Evolutionary conservation across 2,329 filamentous ascomycete species (phyloP), one percentile per base, ranked within the genome.

Genomic region (Aspergillus caelatus): DNA sequence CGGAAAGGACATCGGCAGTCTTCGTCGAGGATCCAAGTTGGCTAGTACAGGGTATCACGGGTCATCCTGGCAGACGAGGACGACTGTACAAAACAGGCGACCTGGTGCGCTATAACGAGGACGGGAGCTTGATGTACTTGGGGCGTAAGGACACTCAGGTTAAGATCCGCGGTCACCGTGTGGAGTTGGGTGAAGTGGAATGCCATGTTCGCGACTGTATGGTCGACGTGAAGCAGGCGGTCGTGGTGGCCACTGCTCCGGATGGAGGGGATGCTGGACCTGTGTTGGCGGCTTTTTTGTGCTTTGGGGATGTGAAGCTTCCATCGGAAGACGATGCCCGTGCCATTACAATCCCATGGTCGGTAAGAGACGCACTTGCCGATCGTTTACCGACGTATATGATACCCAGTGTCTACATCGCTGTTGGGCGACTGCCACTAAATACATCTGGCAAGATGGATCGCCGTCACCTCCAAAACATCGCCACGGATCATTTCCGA

Each of bases 81-180:
- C 67, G 71, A 14, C 52, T 75, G 7, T 78, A 78, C 65, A 74
- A 71, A 57, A 78, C 76, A 2, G 77, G 77, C 10, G 77, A 79
- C 63, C 63, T 78, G 32, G 73, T 71, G 1, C 69, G 67, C 48
- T 73, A 74, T 46, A 68, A 72, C 34, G 55, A 65, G 3, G 67
- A 77, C 43, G 75, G 77, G 5, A 66, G 62, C 7, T 65, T 76
- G 14, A 60, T 69, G 16, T 76, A 72, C 58, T 56, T 74, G 7
- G 75, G 74, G 2, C 68, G 76, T 23, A 77, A 26, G 26, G 26
- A 26, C 26, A 26, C 26, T 3, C 26, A 74, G 58, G 67, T 77
- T 56, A 78, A 78, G 63, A 63, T 78, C 9, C 69, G 70, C 30
- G 77, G 77, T 2, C 76, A 77, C 55, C 71, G 75, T 1, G 65